phyloP scores from a whole-genome alignment of 176 grass and related monocot genomes.

The Themeda triandra region DNA sequence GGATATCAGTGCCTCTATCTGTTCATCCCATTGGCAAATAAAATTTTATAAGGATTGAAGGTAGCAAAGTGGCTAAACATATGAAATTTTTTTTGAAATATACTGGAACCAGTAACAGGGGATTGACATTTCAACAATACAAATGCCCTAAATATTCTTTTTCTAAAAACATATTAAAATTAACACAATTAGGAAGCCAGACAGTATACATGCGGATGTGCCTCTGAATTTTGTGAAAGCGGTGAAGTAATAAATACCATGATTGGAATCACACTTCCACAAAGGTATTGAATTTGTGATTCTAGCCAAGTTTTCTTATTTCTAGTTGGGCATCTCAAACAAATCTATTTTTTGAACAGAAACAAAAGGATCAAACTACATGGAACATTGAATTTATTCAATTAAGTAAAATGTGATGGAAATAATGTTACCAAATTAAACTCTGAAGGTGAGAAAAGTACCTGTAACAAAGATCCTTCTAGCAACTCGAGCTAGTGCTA shows the following conservation, averaged over 20 bases:
- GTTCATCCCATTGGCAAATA: slow-evolving; percentile 29
- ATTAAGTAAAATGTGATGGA: background rate
- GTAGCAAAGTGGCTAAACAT: background rate
- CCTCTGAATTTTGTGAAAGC: background rate
- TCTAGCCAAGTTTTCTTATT: background rate
- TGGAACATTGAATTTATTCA: background rate
- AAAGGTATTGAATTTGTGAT: background rate
- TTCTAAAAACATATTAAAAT: background rate
- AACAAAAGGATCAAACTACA: background rate
- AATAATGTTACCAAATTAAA: background rate
- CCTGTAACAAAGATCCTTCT: slow-evolving; percentile 78
- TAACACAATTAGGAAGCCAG: background rate
- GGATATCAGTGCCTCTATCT: slow-evolving; percentile 70
- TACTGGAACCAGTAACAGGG: background rate
- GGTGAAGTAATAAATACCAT: background rate
- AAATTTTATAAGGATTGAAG: background rate
- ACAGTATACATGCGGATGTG: background rate
- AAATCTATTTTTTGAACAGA: background rate
- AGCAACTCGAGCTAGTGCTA: slow-evolving; percentile 46
- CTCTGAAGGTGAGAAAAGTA: background rate
- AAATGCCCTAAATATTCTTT: background rate
- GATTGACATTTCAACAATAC: background rate
- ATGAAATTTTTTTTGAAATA: too few relatives aligned
- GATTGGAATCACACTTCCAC: background rate
- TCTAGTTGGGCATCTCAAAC: background rate